Evolutionary conservation across 805 yeast genomes (phyloP).

Genomic region (Barnettozyma californica): DNA sequence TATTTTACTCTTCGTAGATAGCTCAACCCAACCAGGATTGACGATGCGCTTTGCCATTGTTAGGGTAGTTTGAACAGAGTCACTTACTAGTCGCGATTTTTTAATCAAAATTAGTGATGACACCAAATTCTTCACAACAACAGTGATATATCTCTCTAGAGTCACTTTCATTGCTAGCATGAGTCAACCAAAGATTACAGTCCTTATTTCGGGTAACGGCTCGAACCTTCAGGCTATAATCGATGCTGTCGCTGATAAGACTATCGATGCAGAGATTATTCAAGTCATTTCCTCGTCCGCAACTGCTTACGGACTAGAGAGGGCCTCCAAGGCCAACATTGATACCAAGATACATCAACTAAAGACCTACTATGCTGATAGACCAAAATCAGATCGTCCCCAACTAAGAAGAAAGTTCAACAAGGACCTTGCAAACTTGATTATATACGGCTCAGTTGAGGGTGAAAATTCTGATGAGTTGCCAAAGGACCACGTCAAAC

Average conservation of each 20-base stretch:
- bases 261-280: conserved; percentile 49
- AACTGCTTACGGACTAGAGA: conserved; percentile 78
- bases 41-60: no score
- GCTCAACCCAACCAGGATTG: background rate
- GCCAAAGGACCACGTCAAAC: conserved; percentile 38
- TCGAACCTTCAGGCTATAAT: conserved; percentile 94
- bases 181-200: conserved; percentile 36
- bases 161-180: conserved; percentile 1
- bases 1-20: background rate
- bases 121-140: background rate
- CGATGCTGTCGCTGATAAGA: conserved; percentile 50
- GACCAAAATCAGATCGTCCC: conserved; percentile 64
- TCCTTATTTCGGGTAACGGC: conserved; percentile 91
- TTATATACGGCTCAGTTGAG: conserved; percentile 43
- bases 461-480: conserved; percentile 26
- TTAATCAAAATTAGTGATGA: background rate
- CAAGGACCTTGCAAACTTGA: conserved; percentile 64
- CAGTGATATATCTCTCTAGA: background rate
- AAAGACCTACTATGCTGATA: conserved; percentile 65
- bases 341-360: conserved; percentile 71
- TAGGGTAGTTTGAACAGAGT: background rate
- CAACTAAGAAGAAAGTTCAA: conserved; percentile 69
- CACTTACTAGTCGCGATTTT: background rate
- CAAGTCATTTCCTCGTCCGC: conserved; percentile 82
- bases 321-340: conserved; percentile 68